Evolutionary conservation across 331 rosid species (phyloP), one percentile per base, ranked within the genome.

Genomic region (Erythrophleum ivorense): DNA sequence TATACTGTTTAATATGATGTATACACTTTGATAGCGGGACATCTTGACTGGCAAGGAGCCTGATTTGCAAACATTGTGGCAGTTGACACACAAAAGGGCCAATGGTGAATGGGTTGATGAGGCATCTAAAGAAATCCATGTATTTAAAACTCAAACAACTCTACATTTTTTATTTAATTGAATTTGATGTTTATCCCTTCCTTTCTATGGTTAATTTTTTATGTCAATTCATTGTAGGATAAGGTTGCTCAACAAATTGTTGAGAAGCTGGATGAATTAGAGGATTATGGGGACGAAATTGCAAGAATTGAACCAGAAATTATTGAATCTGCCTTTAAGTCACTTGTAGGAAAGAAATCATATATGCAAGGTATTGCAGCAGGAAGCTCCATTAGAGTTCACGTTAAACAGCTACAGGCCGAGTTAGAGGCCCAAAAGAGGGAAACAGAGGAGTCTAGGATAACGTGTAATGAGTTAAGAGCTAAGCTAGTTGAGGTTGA

Each of bases 101-200:
- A 86, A 83, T 33, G 89, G 89, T 18, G 87, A 83, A 77, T 86
- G 89, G 87, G 78, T 86, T 55, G 82, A 83, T 9, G 75, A 83
- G 73, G 71, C 83, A 76, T 83, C 89, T 16, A 86, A 80, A 76
- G 85, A 83, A 76, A 24, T 86, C 75, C 75, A 86, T 77, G 87
- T 86, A 86, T 76, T 62, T 40, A 48, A 45, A 43, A 63, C 57
- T 75, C 59, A 33, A 21, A 41, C 75, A 7, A 65, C 55, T 38
- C 59, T 64, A 38, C 72, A 59, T 52, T 64, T 52, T 73, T 31
- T 54, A 62, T 38, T 38, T 78, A 43, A 43, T 77, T 75, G 34
- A 72, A 64, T 55, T 55, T 81, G 79, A 57, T 70, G 69, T 41
- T 82, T 29, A 9, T 24, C 72, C 7, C n/a, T 53, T 64, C 24